phyloP scores from a whole-genome alignment of 2,329 filamentous ascomycete species.

The Aspergillus sp. region DNA sequence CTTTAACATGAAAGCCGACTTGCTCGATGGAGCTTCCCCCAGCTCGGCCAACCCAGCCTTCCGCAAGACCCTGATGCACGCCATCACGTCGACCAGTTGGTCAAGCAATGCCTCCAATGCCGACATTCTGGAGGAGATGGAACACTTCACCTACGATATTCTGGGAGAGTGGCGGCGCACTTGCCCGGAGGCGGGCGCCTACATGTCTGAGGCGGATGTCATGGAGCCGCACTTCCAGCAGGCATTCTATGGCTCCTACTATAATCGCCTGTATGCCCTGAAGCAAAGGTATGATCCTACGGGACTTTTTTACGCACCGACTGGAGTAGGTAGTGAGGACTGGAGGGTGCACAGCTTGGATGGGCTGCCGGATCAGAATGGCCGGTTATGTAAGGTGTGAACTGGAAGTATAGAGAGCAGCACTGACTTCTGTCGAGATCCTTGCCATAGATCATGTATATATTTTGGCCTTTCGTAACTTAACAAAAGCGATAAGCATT shows the following conservation, averaged over 20 bases:
- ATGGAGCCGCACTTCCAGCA: slow-evolving; percentile 36
- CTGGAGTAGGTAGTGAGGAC: slow-evolving; percentile 57
- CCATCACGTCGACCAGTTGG: slow-evolving; percentile 29
- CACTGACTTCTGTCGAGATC: background rate
- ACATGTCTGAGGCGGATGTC: slow-evolving; percentile 55
- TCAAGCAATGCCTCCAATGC: slow-evolving; percentile 33
- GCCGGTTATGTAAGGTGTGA: slow-evolving; percentile 45
- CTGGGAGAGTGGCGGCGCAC: slow-evolving; percentile 28
- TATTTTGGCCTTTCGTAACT: too few species aligned
- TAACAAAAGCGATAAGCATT: too few species aligned
- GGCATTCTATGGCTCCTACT: slow-evolving; percentile 35
- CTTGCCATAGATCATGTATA: too few species aligned
- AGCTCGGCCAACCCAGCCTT: slow-evolving; percentile 31
- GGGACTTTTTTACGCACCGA: slow-evolving; percentile 52
- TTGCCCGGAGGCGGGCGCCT: slow-evolving; percentile 28
- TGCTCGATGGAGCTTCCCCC: slow-evolving; percentile 17
- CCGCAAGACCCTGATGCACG: slow-evolving; percentile 29
- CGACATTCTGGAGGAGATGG: slow-evolving; percentile 35
- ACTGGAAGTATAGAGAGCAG: slow-evolving; percentile 31
- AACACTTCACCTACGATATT: slow-evolving; percentile 23
- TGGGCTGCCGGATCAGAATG: slow-evolving; percentile 35
- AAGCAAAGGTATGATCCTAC: slow-evolving; percentile 57
- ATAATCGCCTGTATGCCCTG: slow-evolving; percentile 35
- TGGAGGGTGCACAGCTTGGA: slow-evolving; percentile 46
- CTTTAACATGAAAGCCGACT: slow-evolving; percentile 37